Evolutionary conservation across 2,329 filamentous ascomycete species (phyloP).

Genomic region (Colletotrichum viniferum): DNA sequence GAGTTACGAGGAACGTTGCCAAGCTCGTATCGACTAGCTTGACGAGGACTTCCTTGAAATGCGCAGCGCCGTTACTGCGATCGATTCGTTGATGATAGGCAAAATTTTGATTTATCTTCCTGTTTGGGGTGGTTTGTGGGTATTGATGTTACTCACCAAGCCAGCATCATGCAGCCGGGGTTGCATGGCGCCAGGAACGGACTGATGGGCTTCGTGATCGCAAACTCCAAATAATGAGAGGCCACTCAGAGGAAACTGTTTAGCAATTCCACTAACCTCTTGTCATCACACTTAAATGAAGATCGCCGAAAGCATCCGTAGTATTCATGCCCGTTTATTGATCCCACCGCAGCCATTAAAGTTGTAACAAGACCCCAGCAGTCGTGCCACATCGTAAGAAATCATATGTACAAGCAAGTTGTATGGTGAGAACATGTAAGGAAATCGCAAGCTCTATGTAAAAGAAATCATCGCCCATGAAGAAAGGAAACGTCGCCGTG

Average conservation of each 20-base stretch:
- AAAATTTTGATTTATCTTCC: background rate
- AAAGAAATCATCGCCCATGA: background rate
- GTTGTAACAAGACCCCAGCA: background rate
- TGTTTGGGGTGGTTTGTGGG: background rate
- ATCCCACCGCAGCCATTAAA: background rate
- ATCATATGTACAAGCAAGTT: background rate
- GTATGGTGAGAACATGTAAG: background rate
- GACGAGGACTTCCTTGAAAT: background rate
- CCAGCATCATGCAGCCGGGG: background rate
- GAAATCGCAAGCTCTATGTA: background rate
- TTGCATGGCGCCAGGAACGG: background rate
- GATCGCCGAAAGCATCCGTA: background rate
- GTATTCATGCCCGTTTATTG: background rate
- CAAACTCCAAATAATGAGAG: background rate
- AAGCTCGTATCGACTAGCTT: background rate
- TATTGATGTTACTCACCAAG: background rate
- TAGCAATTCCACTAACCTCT: accelerated
- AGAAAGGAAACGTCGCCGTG: background rate
- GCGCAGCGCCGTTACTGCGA: background rate
- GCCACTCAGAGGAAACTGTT: background rate
- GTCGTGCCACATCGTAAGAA: background rate
- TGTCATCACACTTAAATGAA: background rate
- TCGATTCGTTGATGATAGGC: background rate
- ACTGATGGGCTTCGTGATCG: background rate
- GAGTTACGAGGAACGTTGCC: background rate